Percentiles rank a stretch among this genome's conserved stretches.
Conservation (phyloP, 1,284 basidiomycete genomes). For the Pseudozyma tsukubaensis region DNA sequence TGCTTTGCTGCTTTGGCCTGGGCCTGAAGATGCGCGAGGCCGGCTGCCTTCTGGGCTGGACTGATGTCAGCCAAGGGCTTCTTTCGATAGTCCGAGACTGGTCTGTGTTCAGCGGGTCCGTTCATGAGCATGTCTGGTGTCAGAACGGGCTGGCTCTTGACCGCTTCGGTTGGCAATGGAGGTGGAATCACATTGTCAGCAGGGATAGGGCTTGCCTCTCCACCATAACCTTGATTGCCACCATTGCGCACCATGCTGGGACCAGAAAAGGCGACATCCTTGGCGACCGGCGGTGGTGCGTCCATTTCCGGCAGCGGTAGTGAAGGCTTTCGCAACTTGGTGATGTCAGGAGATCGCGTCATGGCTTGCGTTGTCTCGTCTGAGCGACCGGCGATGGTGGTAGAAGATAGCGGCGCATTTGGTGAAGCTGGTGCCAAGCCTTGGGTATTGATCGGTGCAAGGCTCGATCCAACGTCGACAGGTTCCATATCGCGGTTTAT, state of each 20-base stretch:
- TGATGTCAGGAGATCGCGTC: constrained; percentile 28
- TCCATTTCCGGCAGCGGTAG: constrained; percentile 5
- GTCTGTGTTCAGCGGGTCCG: constrained; percentile 37
- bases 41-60: constrained; percentile 47
- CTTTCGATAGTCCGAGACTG: constrained; percentile 58
- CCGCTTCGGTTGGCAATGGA: constrained; percentile 42
- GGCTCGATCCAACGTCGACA: constrained; percentile 4
- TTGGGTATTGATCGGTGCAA: constrained; percentile 40
- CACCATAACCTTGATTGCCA: neutral
- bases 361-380: constrained; percentile 34
- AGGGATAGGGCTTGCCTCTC: constrained; percentile 4
- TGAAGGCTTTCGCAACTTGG: constrained; percentile 3
- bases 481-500: constrained; percentile 1
- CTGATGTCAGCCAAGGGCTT: constrained; percentile 52
- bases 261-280: constrained; percentile 4
- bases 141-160: constrained; percentile 11
- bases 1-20: constrained; percentile 30
- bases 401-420: constrained; percentile 31
- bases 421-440: constrained; percentile 24
- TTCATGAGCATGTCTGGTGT: constrained; percentile 28
- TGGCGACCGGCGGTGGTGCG: constrained; percentile 25
- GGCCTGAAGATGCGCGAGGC: constrained; percentile 40
- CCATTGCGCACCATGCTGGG: constrained; percentile 10
- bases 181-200: constrained; percentile 53
- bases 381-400: constrained; percentile 31